These are phyloP conservation scores for Neurospora africana DNA, from an alignment of 495 filamentous ascomycete genomes.

Conservation along the genomic window DNA sequence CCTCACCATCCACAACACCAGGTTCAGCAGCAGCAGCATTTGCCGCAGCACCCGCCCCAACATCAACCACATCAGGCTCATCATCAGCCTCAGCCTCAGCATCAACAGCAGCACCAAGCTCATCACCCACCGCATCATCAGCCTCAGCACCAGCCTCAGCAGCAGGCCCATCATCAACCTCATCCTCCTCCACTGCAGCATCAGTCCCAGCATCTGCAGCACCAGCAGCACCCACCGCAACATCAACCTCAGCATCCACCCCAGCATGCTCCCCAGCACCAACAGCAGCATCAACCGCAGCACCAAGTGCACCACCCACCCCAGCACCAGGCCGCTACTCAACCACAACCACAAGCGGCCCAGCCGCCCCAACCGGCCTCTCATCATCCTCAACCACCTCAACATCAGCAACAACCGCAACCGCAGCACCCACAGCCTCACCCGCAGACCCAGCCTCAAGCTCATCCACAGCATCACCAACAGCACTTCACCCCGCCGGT, in stretches of 20 bases:
- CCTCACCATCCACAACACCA: not conserved
- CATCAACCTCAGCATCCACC: constrained; percentile 3
- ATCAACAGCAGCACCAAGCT: not conserved
- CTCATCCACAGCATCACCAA: constrained; percentile 1
- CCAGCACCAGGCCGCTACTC: not conserved
- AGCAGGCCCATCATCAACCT: constrained; percentile 4
- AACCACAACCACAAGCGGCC: not conserved
- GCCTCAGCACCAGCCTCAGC: not conserved
- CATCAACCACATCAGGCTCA: constrained; percentile 2
- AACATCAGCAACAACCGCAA: constrained; percentile 2
- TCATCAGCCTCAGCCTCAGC: constrained; percentile 1
- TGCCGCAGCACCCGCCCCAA: not conserved
- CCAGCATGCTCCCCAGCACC: not conserved
- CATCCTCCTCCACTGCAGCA: not conserved
- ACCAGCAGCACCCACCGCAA: not conserved
- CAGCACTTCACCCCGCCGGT: constrained; percentile 8
- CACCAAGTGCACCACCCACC: constrained; percentile 3
- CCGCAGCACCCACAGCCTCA: constrained; percentile 1
- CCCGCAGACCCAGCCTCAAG: not conserved
- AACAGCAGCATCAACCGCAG: not conserved
- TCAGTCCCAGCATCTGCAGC: constrained; percentile 1
- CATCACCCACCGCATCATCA: not conserved
- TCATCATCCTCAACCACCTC: not conserved
- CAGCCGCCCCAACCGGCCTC: not conserved
- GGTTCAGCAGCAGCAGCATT: not conserved